These are phyloP conservation scores for Xylariaceae sp. DNA, from an alignment of 2,329 filamentous ascomycete genomes.

Conservation along the genomic window DNA sequence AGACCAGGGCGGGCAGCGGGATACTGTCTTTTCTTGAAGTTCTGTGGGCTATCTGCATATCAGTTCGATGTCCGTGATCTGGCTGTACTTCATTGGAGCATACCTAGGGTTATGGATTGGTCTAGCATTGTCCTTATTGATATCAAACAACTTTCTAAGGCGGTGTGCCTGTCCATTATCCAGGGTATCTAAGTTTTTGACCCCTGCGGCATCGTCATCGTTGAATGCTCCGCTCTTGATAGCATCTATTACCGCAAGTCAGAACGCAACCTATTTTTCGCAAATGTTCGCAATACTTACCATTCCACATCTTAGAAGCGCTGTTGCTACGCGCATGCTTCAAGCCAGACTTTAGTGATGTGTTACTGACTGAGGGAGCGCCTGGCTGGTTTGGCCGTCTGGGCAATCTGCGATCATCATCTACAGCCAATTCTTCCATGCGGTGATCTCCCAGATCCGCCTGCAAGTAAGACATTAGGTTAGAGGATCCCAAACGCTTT, in stretches of 20 bases:
- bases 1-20: not conserved
- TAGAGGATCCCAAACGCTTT: not conserved
- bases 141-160: no score
- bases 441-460: constrained; percentile 21
- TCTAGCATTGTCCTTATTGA: not conserved
- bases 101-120: constrained; percentile 10
- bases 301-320: constrained; percentile 3
- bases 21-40: not conserved
- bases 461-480: constrained; percentile 8
- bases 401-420: not conserved
- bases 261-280: not conserved
- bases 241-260: constrained; percentile 16
- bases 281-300: constrained; percentile 12
- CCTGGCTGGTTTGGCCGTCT: not conserved
- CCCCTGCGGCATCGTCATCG: constrained; percentile 20
- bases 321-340: not conserved
- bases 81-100: not conserved
- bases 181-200: constrained; percentile 17
- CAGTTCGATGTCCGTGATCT: not conserved
- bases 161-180: constrained; percentile 25
- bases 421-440: constrained; percentile 19
- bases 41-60: constrained; percentile 2
- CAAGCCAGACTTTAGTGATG: not conserved
- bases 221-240: constrained; percentile 16
- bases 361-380: not conserved